Conservation (phyloP, 148 eudicot genomes). For the Rhododendron kiyosumense region DNA sequence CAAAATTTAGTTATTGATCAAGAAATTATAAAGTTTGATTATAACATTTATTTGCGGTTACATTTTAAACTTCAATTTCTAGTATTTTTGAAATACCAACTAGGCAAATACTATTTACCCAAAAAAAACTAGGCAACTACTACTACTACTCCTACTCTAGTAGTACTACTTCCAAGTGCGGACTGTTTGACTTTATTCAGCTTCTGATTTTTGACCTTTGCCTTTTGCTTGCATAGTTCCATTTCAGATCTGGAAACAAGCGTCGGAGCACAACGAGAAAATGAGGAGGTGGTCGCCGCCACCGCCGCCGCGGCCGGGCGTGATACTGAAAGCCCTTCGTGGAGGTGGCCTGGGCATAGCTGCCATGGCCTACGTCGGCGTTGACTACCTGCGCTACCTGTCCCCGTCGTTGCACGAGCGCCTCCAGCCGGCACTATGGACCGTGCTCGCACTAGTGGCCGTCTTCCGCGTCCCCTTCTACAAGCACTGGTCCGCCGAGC, state of each 20-base stretch:
- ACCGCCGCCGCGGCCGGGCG: constrained; percentile 6
- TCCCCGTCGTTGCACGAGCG: constrained; percentile 69
- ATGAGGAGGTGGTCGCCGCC: constrained; percentile 36
- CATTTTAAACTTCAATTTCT: too few species aligned
- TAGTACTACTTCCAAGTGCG: too few species aligned
- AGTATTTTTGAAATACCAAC: too few species aligned
- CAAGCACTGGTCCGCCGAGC: constrained; percentile 78
- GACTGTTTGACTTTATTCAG: too few species aligned
- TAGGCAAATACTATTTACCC: too few species aligned
- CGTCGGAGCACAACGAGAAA: background rate
- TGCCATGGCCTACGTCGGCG: constrained; percentile 61
- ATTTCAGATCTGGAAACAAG: background rate
- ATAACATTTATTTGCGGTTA: too few species aligned
- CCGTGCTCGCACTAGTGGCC: constrained; percentile 46
- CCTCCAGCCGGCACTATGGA: constrained; percentile 75
- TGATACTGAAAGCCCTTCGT: constrained; percentile 13
- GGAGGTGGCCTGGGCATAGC: constrained; percentile 59
- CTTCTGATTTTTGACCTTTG: background rate
- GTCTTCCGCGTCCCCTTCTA: constrained; percentile 63
- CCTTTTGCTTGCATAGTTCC: background rate
- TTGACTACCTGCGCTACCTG: constrained; percentile 72
- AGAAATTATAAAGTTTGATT: too few species aligned
- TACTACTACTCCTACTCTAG: too few species aligned
- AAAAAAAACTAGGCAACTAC: too few species aligned
- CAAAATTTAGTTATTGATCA: too few species aligned